Percentiles rank a stretch among this genome's conserved stretches.
phyloP scores from a whole-genome alignment of 2,329 filamentous ascomycete genomes.

The Cladosporium sp. region DNA sequence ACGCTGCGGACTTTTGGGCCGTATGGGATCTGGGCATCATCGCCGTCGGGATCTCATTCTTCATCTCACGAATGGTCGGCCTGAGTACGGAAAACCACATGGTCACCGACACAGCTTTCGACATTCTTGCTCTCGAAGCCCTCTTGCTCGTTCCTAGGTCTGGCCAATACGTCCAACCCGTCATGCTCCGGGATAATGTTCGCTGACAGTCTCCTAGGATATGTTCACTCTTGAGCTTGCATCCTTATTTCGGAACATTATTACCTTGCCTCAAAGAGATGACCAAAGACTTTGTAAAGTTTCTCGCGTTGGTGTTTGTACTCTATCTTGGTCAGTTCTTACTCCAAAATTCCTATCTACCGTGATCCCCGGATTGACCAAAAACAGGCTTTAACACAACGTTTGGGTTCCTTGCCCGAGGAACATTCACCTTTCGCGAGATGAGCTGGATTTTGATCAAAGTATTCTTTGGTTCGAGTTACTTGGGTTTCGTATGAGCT shows the following conservation, averaged over 20 bases:
- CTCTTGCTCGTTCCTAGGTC: slow-evolving; percentile 80
- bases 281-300: slow-evolving; percentile 88
- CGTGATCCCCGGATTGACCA: background rate
- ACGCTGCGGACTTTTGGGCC: slow-evolving; percentile 81
- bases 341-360: background rate
- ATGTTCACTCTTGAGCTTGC: slow-evolving; percentile 81
- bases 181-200: background rate
- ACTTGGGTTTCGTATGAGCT: slow-evolving; percentile 68
- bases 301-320: slow-evolving; percentile 73
- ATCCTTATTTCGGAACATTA: slow-evolving; percentile 85
- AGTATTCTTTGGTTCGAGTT: slow-evolving; percentile 77
- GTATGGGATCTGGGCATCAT: slow-evolving; percentile 54
- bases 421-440: slow-evolving; percentile 61
- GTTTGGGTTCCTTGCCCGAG: slow-evolving; percentile 74
- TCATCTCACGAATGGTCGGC: slow-evolving; percentile 67
- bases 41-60: slow-evolving; percentile 55
- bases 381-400: slow-evolving; percentile 76
- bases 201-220: slow-evolving; percentile 53
- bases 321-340: slow-evolving; percentile 67
- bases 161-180: slow-evolving; percentile 14
- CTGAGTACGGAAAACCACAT: slow-evolving; percentile 59
- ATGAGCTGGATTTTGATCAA: slow-evolving; percentile 79
- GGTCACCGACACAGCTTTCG: slow-evolving; percentile 78
- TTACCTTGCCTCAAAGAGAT: slow-evolving; percentile 92
- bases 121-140: slow-evolving; percentile 85